Percentiles rank a stretch among this genome's conserved stretches.
phyloP scores from a whole-genome alignment of 2,329 filamentous ascomycete species.

The Aureobasidium sp. region DNA sequence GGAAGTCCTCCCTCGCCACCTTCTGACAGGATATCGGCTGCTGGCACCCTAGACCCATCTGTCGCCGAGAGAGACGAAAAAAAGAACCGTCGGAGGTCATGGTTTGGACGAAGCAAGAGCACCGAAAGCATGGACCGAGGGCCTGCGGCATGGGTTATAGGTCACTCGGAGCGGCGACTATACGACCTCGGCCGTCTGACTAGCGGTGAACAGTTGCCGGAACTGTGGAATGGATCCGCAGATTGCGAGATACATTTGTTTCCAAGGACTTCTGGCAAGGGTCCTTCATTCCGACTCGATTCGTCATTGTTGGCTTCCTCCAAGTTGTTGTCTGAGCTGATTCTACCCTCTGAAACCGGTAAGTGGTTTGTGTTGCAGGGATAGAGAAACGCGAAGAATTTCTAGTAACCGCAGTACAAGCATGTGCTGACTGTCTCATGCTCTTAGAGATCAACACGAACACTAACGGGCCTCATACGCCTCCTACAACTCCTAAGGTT shows the following conservation, averaged over 20 bases:
- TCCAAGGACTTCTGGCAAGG: conserved; percentile 45
- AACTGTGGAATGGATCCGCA: conserved; percentile 55
- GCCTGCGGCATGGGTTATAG: conserved; percentile 49
- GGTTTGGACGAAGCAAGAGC: conserved; percentile 25
- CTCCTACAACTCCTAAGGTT: conserved; percentile 29
- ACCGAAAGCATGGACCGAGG: conserved; percentile 27
- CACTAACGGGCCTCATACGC: conserved; percentile 22
- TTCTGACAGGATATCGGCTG: background rate
- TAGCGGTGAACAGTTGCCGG: conserved; percentile 46
- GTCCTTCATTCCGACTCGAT: conserved; percentile 53
- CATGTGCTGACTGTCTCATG: background rate
- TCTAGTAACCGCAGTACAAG: background rate
- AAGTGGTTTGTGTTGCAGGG: background rate
- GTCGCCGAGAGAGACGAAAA: conserved; percentile 17
- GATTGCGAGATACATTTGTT: conserved; percentile 57
- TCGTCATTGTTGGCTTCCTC: conserved; percentile 51
- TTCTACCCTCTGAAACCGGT: conserved; percentile 15
- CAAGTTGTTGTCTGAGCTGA: conserved; percentile 31
- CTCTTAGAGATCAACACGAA: conserved; percentile 20
- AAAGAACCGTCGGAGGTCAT: conserved; percentile 24
- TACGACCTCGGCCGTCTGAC: conserved; percentile 46
- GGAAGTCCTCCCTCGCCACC: background rate
- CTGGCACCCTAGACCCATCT: background rate
- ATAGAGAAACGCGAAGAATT: background rate
- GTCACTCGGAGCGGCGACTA: conserved; percentile 45